Evolutionary conservation across 139 green algal species (phyloP).

Genomic region (Volvox reticuliferus): DNA sequence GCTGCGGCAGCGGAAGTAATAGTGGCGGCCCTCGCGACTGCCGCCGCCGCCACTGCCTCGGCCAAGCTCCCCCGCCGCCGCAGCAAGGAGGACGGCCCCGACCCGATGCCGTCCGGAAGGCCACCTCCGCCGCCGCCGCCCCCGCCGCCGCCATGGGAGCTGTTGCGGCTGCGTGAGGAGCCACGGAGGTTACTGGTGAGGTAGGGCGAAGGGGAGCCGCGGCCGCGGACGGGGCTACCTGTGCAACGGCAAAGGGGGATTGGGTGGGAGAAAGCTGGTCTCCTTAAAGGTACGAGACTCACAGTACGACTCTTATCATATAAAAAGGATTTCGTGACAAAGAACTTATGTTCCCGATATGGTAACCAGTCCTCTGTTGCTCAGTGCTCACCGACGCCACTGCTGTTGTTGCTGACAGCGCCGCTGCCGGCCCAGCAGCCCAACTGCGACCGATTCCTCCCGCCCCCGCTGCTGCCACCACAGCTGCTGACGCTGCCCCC

Average conservation of each 20-base stretch:
- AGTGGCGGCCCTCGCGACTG: neutral
- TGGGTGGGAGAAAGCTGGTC: too few species aligned
- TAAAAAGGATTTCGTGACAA: too few species aligned
- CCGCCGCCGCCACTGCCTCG: neutral
- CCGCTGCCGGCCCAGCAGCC: neutral
- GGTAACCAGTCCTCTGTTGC: neutral
- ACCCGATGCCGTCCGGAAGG: neutral
- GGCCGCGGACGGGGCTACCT: constrained; percentile 20
- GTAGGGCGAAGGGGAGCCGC: neutral
- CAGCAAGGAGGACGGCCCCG: neutral
- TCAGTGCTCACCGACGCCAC: neutral
- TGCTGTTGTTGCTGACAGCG: neutral
- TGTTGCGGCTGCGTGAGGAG: neutral
- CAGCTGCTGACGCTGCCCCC: neutral
- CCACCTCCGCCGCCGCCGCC: neutral
- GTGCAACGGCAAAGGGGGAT: neutral
- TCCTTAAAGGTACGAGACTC: too few species aligned
- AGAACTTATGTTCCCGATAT: too few species aligned
- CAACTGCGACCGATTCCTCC: constrained; percentile 3
- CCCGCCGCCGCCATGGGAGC: neutral
- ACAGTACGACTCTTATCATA: too few species aligned
- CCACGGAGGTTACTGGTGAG: neutral
- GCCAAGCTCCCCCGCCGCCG: neutral
- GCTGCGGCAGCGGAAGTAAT: neutral
- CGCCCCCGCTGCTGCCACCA: neutral